Conservation (phyloP, 164 flowering plant genomes). For the Magnolia kwangsiensis region DNA sequence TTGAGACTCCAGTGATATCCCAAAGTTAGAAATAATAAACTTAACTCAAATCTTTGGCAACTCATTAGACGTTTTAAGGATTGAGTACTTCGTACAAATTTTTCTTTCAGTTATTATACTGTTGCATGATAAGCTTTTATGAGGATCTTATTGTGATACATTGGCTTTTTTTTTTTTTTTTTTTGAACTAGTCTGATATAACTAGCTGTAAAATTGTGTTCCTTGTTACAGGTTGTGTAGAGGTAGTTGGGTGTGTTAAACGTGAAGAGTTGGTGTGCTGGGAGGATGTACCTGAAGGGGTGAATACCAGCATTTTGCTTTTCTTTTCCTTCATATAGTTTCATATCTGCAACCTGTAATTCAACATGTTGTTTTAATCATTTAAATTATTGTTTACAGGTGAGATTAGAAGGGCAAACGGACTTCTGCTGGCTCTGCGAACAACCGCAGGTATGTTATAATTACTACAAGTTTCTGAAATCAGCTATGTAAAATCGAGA, state of each 20-base stretch:
- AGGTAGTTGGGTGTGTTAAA: slow-evolving; percentile 78
- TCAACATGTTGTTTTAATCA: not conserved
- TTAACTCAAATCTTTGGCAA: too few relatives aligned
- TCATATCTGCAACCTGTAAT: not conserved
- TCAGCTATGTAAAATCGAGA: not conserved
- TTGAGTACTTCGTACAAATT: too few relatives aligned
- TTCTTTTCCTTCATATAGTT: not conserved
- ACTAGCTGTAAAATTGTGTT: not conserved
- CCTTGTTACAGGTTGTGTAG: slow-evolving; percentile 62
- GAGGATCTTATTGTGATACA: not conserved
- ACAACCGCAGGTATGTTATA: slow-evolving; percentile 58
- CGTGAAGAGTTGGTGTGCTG: slow-evolving; percentile 70
- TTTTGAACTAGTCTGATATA: not conserved
- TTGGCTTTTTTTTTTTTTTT: not conserved
- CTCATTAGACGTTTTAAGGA: too few relatives aligned
- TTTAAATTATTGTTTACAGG: slow-evolving; percentile 33
- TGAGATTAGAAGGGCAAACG: slow-evolving; percentile 81
- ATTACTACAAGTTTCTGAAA: not conserved
- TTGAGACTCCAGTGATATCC: too few relatives aligned
- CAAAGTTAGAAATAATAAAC: too few relatives aligned
- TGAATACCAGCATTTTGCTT: slow-evolving; percentile 16
- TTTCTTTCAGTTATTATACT: too few relatives aligned
- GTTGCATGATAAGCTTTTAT: too few relatives aligned
- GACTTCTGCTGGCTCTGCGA: slow-evolving; percentile 93
- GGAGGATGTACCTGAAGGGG: slow-evolving; percentile 83